Evolutionary conservation across 495 filamentous ascomycete species (phyloP).

Genomic region (Glutinoglossum americanum): DNA sequence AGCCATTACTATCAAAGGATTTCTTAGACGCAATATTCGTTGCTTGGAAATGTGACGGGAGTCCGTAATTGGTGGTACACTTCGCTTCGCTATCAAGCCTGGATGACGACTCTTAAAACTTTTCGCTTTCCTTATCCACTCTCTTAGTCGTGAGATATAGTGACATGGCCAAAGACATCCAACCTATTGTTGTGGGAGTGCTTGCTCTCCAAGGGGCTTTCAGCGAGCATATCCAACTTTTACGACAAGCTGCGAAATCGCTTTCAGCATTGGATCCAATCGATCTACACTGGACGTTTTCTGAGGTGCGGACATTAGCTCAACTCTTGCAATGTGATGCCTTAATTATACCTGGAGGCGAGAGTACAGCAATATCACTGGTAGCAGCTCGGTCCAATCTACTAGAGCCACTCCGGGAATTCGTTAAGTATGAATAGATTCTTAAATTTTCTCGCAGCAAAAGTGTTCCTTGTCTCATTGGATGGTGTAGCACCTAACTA

Average conservation of each 20-base stretch:
- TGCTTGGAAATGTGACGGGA: too few species aligned
- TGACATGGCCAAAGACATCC: background rate
- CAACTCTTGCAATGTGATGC: conserved; percentile 58
- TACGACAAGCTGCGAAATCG: conserved; percentile 38
- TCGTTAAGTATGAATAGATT: conserved; percentile 57
- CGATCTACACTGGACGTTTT: conserved; percentile 32
- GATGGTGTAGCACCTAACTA: background rate
- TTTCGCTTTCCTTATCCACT: too few species aligned
- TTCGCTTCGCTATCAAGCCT: too few species aligned
- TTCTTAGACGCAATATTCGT: too few species aligned
- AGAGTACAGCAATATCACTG: conserved; percentile 83
- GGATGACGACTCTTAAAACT: too few species aligned
- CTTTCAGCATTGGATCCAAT: conserved; percentile 16
- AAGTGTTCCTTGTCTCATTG: conserved; percentile 11
- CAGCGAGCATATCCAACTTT: conserved; percentile 60
- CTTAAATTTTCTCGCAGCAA: conserved; percentile 1
- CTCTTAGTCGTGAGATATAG: background rate
- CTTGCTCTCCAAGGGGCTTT: conserved; percentile 86
- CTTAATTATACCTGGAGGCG: conserved; percentile 79
- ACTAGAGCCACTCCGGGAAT: conserved; percentile 67
- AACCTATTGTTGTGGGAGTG: conserved; percentile 4
- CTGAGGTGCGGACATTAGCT: conserved; percentile 55
- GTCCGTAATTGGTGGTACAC: too few species aligned
- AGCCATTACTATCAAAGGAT: background rate
- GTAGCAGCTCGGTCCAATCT: conserved; percentile 62